Conservation (phyloP, 2,329 filamentous ascomycete species). For the Cytospora paraplurivora region DNA sequence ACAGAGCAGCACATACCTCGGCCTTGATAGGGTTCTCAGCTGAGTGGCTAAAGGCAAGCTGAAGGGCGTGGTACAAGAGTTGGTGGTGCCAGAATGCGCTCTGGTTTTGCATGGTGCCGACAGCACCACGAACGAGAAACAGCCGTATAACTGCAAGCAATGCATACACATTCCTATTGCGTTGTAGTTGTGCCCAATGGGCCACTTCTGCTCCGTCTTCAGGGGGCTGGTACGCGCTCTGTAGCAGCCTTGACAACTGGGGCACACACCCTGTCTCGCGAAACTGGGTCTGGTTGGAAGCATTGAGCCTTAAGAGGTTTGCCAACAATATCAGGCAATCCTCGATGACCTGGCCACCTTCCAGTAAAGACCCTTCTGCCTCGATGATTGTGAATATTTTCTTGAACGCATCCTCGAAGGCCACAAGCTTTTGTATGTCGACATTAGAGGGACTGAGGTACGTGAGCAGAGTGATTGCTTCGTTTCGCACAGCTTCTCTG, state of each 20-base stretch:
- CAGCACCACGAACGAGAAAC: constrained; percentile 80
- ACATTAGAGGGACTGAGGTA: constrained; percentile 83
- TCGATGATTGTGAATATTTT: constrained; percentile 81
- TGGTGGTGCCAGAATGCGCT: constrained; percentile 81
- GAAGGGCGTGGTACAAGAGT: constrained; percentile 75
- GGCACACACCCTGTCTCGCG: constrained; percentile 83
- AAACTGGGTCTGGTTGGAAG: constrained; percentile 92
- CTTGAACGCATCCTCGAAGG: constrained; percentile 92
- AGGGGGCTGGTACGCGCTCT: constrained; percentile 56
- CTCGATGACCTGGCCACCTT: constrained; percentile 86
- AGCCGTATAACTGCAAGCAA: constrained; percentile 83
- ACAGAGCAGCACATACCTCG: constrained; percentile 56
- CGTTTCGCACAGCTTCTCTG: constrained; percentile 84
- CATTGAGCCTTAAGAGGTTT: constrained; percentile 83
- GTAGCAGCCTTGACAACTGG: constrained; percentile 70
- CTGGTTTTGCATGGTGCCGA: constrained; percentile 82
- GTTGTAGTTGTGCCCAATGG: constrained; percentile 74
- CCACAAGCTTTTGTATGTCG: constrained; percentile 92
- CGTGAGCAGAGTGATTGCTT: constrained; percentile 83
- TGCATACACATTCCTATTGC: constrained; percentile 90
- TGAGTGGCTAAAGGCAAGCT: constrained; percentile 75
- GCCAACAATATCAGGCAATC: constrained; percentile 90
- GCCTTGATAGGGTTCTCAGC: constrained; percentile 78
- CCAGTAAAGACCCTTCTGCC: constrained; percentile 75
- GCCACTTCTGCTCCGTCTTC: constrained; percentile 63